Conservation (phyloP, 441 rosid species). For the Omphalea diandra region DNA sequence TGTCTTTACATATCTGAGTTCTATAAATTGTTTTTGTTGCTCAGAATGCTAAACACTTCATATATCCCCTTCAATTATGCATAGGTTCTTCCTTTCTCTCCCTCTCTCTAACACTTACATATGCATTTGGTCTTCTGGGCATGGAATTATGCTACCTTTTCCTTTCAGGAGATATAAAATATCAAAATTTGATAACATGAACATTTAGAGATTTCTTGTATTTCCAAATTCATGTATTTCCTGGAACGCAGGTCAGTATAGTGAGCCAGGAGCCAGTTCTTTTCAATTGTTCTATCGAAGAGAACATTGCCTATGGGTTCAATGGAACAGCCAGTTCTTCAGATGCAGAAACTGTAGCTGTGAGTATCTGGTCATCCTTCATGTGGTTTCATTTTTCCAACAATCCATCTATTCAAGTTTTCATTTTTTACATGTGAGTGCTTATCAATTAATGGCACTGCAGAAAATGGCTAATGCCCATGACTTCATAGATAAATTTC, state of each 20-base stretch:
- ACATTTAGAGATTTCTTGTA: background rate
- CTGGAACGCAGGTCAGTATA: constrained; percentile 65
- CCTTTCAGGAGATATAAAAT: too few relatives aligned
- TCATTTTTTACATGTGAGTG: background rate
- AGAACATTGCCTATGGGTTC: constrained; percentile 85
- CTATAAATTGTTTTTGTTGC: background rate
- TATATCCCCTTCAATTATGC: background rate
- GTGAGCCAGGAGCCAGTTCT: constrained; percentile 98
- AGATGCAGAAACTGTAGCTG: constrained; percentile 70
- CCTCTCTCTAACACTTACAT: background rate
- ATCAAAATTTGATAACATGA: background rate
- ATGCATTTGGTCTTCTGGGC: too few relatives aligned
- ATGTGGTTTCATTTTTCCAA: background rate
- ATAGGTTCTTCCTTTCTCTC: background rate
- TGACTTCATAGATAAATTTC: constrained; percentile 70
- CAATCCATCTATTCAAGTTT: background rate
- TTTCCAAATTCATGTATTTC: background rate
- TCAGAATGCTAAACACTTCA: background rate
- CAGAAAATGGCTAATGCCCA: constrained; percentile 98
- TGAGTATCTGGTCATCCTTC: constrained; percentile 31
- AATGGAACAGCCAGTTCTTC: constrained; percentile 55
- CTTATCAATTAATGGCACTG: constrained; percentile 17
- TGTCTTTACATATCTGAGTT: background rate
- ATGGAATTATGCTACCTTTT: too few relatives aligned
- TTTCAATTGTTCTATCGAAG: constrained; percentile 85